A percentile compares a stretch with the other conserved stretches of the same genome.
Evolutionary conservation across 2,329 filamentous ascomycete species (phyloP).

Genomic region (Hymenoscyphus occultus): DNA sequence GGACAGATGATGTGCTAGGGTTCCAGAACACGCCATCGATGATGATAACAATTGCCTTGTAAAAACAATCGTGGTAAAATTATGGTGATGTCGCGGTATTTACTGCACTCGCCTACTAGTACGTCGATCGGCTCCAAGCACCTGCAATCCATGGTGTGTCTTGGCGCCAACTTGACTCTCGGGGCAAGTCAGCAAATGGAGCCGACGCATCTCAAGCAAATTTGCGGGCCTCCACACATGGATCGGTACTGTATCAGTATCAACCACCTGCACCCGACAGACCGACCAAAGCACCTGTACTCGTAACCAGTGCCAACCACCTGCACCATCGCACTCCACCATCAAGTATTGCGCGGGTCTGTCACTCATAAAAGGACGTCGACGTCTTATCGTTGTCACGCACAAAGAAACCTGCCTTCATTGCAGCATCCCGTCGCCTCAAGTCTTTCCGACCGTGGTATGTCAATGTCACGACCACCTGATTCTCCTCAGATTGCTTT

Average conservation of each 20-base stretch:
- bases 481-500: not conserved
- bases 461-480: too few relatives aligned
- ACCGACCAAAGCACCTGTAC: not conserved
- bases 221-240: slow-evolving; percentile 1
- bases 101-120: not conserved
- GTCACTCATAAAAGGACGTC: too few relatives aligned
- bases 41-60: not conserved
- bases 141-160: not conserved
- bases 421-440: too few relatives aligned
- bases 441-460: too few relatives aligned
- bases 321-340: not conserved
- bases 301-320: not conserved
- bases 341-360: too few relatives aligned
- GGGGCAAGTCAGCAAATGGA: not conserved
- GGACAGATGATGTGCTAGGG: not conserved
- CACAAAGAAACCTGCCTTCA: too few relatives aligned
- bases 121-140: not conserved
- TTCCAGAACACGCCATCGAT: not conserved
- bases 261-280: not conserved
- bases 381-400: too few relatives aligned
- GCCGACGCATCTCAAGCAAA: slow-evolving; percentile 4
- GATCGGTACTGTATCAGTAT: not conserved
- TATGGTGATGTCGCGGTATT: not conserved
- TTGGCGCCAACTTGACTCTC: not conserved
- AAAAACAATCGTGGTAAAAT: not conserved